Evolutionary conservation across 2,329 filamentous ascomycete species (phyloP).

Genomic region (Chaetomiaceae sp.): DNA sequence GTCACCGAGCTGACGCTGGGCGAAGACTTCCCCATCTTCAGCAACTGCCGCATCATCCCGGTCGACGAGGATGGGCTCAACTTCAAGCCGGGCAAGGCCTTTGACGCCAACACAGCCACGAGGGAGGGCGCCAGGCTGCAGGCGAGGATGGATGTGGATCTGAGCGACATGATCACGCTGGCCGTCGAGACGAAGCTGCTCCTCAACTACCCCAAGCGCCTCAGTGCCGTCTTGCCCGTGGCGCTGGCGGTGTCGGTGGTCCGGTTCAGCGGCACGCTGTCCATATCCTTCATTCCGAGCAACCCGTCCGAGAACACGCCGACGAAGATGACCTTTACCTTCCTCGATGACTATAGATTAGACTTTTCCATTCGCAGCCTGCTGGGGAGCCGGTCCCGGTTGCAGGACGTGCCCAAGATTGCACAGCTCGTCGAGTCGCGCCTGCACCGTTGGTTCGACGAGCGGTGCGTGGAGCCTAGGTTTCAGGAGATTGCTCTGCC

Average conservation of each 20-base stretch:
- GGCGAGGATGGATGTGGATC: constrained; percentile 92
- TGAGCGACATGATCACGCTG: constrained; percentile 92
- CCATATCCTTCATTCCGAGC: constrained; percentile 83
- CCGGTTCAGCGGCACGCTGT: constrained; percentile 89
- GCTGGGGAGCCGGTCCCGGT: constrained; percentile 68
- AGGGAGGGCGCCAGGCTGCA: constrained; percentile 71
- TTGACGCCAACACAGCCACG: constrained; percentile 46
- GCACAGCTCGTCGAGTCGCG: constrained; percentile 75
- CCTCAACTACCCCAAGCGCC: constrained; percentile 87
- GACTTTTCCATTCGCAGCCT: constrained; percentile 77
- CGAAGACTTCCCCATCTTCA: constrained; percentile 97
- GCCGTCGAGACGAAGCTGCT: constrained; percentile 91
- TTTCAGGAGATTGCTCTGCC: constrained; percentile 84
- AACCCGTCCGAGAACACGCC: constrained; percentile 62
- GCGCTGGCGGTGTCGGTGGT: constrained; percentile 88
- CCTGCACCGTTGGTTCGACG: constrained; percentile 82
- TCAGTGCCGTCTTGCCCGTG: constrained; percentile 84
- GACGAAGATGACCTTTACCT: constrained; percentile 91
- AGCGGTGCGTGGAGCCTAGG: constrained; percentile 75
- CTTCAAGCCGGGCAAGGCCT: constrained; percentile 45
- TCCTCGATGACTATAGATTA: constrained; percentile 79
- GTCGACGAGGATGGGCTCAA: constrained; percentile 71
- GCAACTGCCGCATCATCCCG: constrained; percentile 92
- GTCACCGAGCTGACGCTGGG: constrained; percentile 91
- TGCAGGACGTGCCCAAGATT: constrained; percentile 85